These are phyloP conservation scores for Spizellomyces punctatus DNA, from an alignment of 192 early-diverging fungal genomes.

Conservation along the genomic window DNA sequence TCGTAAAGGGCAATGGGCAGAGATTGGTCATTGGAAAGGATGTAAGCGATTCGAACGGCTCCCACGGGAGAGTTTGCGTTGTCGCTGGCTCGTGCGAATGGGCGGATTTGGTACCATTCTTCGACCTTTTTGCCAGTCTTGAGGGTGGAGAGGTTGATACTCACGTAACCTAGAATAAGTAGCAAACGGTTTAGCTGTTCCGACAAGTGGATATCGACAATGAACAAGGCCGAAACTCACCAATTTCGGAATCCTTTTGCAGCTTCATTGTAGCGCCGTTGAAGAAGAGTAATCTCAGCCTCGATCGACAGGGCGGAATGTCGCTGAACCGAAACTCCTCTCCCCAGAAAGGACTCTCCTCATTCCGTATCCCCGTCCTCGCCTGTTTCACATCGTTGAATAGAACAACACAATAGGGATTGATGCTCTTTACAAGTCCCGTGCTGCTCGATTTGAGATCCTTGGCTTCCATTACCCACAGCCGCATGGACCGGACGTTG, in stretches of 20 bases:
- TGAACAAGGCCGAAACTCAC: background rate
- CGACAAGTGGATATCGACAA: no score
- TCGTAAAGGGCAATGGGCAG: constrained; percentile 43
- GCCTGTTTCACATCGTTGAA: constrained; percentile 52
- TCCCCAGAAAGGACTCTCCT: constrained; percentile 51
- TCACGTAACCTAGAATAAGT: constrained; percentile 14
- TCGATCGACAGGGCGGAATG: constrained; percentile 38
- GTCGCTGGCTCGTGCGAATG: constrained; percentile 6
- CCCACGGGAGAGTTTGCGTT: constrained; percentile 8
- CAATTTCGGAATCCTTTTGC: constrained; percentile 36
- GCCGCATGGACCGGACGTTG: constrained; percentile 23
- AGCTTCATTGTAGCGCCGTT: constrained; percentile 21
- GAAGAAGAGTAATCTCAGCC: constrained; percentile 35
- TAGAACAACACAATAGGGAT: constrained; percentile 39
- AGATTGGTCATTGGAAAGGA: constrained; percentile 35
- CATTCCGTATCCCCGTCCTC: constrained; percentile 34
- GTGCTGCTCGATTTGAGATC: constrained; percentile 22
- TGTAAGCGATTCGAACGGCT: constrained; percentile 29
- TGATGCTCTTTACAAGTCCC: background rate
- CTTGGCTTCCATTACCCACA: constrained; percentile 50
- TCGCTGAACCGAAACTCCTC: constrained; percentile 46
- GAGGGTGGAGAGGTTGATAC: constrained; percentile 23
- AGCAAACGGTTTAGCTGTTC: background rate
- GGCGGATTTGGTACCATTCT: constrained; percentile 32
- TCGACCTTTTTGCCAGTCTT: constrained; percentile 9